phyloP scores from a whole-genome alignment of 371 early-diverging fungal species.

The Mucor velutinosus region DNA sequence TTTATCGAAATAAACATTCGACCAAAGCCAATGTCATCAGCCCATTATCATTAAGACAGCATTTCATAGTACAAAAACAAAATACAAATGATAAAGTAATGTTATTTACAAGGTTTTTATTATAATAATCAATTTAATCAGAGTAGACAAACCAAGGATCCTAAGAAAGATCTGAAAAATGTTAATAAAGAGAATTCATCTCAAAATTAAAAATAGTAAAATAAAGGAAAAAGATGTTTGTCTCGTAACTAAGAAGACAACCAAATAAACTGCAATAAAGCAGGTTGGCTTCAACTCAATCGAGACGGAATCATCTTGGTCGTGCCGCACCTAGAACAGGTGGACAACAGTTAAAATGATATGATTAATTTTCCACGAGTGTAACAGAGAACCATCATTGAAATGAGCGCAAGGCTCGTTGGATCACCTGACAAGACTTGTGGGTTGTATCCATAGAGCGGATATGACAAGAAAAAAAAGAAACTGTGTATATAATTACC shows the following conservation, averaged over 20 bases:
- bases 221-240: constrained; percentile 4
- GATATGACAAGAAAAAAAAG: constrained; percentile 11
- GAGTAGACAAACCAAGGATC: not conserved
- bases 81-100: not conserved
- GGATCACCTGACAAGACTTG: constrained; percentile 40
- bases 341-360: constrained; percentile 28
- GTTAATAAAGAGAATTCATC: not conserved
- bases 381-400: constrained; percentile 40
- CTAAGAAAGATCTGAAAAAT: not conserved
- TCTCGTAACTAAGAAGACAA: constrained; percentile 26
- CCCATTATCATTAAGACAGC: not conserved
- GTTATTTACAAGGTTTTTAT: not conserved
- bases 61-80: not conserved
- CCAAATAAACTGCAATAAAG: constrained; percentile 12
- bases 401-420: constrained; percentile 22
- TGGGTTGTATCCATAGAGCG: constrained; percentile 13
- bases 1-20: not conserved
- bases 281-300: constrained; percentile 35
- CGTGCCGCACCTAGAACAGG: constrained; percentile 36
- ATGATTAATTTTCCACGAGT: constrained; percentile 37
- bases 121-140: not conserved
- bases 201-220: not conserved
- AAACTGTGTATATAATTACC: constrained; percentile 16
- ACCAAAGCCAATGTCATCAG: not conserved
- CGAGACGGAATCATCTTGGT: constrained; percentile 28